Evolutionary conservation across 1,284 basidiomycete species (phyloP), one percentile per base, ranked within the genome.

Genomic region (Cerioporus squamosus): DNA sequence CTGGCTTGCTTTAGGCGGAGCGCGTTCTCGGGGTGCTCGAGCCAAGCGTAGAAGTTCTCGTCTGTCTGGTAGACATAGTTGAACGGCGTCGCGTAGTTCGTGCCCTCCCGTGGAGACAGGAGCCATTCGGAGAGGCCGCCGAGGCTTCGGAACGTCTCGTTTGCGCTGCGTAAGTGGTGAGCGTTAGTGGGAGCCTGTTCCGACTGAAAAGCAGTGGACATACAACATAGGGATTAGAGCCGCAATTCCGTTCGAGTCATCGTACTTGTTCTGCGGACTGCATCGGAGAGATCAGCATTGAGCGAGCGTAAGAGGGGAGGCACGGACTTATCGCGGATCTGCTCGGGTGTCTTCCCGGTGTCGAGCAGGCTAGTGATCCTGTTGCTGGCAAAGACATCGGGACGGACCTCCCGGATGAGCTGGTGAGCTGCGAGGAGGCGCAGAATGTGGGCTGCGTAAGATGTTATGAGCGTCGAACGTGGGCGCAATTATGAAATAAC

Each of bases 401-500:
- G 88, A 9, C 77, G 72, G 2, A 82, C 75, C 71, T 91, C 89
- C 38, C 79, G 76, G 29, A 88, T 75, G 55, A 90, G 79, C 67
- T 91, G 88, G 66, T 89, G 86, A 0, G 88, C 89, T 15, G 87
- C 86, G 22, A 91, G 79, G n/a, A 91, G 75, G 31, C 89, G 85
- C 39, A 91, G 77, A 22, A 86, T 78, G 63, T 86, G 85, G 0
- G 85, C 87, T 87, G 45, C 18, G 5, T 8, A 2, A 12, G n/a
- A 17, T 20, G 1, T 20, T 20, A 8, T 22, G n/a, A 43, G 40
- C 14, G 5, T 9, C 15, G 18, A 7, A 22, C 10, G 18, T 20
- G 5, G 29, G n/a, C 22, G 8, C 6, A 1, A 20, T 15, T 15
- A 5, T 33, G 18, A 12, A 2, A 4, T 5, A 5, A 47, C 57